A percentile compares a stretch with the other conserved stretches of the same genome.
These are phyloP conservation scores for Talaromyces sp. DNA, from an alignment of 2,329 filamentous ascomycete species.

Conservation along the genomic window DNA sequence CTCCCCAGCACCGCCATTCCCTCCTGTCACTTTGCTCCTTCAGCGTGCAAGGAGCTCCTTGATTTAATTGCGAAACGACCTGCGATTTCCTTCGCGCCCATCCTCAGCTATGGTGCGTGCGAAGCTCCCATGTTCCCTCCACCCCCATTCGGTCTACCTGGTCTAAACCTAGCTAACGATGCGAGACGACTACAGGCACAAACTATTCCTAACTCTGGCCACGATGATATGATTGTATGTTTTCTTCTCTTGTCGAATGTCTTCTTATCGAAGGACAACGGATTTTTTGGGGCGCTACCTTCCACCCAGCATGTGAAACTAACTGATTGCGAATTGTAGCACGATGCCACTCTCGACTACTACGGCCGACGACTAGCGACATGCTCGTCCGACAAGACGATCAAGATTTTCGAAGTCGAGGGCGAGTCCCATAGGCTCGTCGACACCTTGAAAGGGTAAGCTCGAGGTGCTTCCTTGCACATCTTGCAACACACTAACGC, in stretches of 20 bases:
- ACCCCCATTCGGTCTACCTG: constrained; percentile 1
- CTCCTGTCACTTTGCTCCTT: constrained; percentile 9
- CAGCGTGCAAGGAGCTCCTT: constrained; percentile 1
- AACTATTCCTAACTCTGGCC: constrained; percentile 77
- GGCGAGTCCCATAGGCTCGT: constrained; percentile 83
- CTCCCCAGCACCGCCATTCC: not conserved
- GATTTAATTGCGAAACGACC: not conserved
- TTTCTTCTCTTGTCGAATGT: not conserved
- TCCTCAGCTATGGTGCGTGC: constrained; percentile 10
- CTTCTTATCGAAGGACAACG: no score
- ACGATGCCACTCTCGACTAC: constrained; percentile 98
- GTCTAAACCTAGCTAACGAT: constrained; percentile 5
- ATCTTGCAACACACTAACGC: constrained; percentile 8
- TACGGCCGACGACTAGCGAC: constrained; percentile 94
- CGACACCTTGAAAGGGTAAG: constrained; percentile 89
- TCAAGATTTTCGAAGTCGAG: constrained; percentile 99
- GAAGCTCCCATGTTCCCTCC: constrained; percentile 4
- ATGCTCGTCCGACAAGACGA: constrained; percentile 95
- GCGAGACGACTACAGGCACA: constrained; percentile 53
- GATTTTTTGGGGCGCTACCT: not conserved
- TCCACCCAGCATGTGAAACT: not conserved
- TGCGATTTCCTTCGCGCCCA: constrained; percentile 2
- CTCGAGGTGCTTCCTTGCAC: not conserved
- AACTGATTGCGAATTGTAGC: constrained; percentile 46
- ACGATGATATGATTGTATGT: constrained; percentile 99